Percentiles rank a stretch among this genome's conserved stretches.
phyloP scores from a whole-genome alignment of 2,329 filamentous ascomycete species.

The Fusarium sp. region DNA sequence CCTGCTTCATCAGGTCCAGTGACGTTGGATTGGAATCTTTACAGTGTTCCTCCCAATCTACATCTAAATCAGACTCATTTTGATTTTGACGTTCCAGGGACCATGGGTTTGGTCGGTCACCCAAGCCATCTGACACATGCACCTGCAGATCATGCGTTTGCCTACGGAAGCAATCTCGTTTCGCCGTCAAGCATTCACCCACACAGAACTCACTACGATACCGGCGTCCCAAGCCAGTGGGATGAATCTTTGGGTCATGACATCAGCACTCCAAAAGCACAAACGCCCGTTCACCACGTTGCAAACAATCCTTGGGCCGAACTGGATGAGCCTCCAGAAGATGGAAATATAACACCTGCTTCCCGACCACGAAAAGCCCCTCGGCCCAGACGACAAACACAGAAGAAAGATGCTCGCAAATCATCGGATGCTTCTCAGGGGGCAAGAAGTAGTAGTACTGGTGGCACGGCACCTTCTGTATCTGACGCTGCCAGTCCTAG shows the following conservation, averaged over 20 bases:
- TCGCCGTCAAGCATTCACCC: slow-evolving; percentile 44
- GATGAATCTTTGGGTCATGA: slow-evolving; percentile 40
- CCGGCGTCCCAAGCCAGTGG: slow-evolving; percentile 32
- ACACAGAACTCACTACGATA: slow-evolving; percentile 32
- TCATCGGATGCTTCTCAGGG: slow-evolving; percentile 34
- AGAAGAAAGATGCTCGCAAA: slow-evolving; percentile 37
- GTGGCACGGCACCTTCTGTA: slow-evolving; percentile 30
- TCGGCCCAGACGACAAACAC: slow-evolving; percentile 21
- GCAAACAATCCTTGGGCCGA: slow-evolving; percentile 43
- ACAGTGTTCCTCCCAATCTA: slow-evolving; percentile 30
- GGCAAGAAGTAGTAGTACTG: slow-evolving; percentile 30
- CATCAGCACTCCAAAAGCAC: slow-evolving; percentile 41
- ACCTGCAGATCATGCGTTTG: slow-evolving; percentile 28
- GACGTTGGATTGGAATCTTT: slow-evolving; percentile 42
- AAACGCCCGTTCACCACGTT: slow-evolving; percentile 37
- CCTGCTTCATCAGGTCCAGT: slow-evolving; percentile 29
- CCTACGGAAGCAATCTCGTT: slow-evolving; percentile 38
- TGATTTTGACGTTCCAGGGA: slow-evolving; percentile 40
- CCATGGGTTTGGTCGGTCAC: slow-evolving; percentile 33
- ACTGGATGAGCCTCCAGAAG: slow-evolving; percentile 30
- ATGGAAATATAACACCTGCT: slow-evolving; percentile 13
- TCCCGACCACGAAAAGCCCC: slow-evolving; percentile 36
- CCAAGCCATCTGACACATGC: slow-evolving; percentile 36
- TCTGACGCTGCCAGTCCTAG: slow-evolving; percentile 43
- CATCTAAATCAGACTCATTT: slow-evolving; percentile 36